Conservation (phyloP, 345 rosid genomes). For the Hibiscus mutabilis region DNA sequence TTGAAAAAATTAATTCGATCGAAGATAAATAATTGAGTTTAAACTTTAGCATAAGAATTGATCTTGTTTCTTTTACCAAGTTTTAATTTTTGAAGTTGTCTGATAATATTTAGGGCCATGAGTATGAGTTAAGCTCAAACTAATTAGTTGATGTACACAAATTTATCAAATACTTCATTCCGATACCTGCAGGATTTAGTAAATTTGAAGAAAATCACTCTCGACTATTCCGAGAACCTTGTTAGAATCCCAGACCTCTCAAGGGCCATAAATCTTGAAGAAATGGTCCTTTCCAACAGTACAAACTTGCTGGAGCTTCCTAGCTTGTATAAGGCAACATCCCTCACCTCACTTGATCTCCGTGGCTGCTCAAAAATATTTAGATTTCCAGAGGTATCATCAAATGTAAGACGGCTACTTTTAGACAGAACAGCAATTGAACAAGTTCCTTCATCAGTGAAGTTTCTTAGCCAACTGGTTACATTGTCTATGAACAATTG, state of each 20-base stretch:
- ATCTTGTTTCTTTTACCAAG: no score
- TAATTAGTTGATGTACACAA: no score
- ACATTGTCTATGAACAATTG: not conserved
- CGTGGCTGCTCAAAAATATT: constrained; percentile 18
- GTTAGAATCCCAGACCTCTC: not conserved
- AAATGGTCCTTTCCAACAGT: no score
- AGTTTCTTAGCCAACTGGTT: not conserved
- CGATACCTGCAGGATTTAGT: not conserved
- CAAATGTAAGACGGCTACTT: constrained; percentile 12
- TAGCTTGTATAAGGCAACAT: not conserved
- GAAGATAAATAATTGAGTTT: no score
- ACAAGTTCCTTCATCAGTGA: constrained; percentile 22
- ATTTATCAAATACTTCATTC: not conserved
- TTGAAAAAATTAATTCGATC: no score
- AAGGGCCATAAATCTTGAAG: not conserved
- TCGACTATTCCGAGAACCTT: not conserved
- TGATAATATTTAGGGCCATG: no score
- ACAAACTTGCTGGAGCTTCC: constrained; percentile 7
- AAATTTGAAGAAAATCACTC: not conserved
- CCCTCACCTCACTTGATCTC: constrained; percentile 2
- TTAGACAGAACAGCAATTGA: constrained; percentile 21
- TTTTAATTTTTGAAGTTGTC: no score
- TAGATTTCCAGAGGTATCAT: constrained; percentile 19
- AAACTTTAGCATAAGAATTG: no score
- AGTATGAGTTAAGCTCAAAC: no score